These are phyloP conservation scores for Trichothecium roseum DNA, from an alignment of 2,329 filamentous ascomycete genomes.

Conservation along the genomic window DNA sequence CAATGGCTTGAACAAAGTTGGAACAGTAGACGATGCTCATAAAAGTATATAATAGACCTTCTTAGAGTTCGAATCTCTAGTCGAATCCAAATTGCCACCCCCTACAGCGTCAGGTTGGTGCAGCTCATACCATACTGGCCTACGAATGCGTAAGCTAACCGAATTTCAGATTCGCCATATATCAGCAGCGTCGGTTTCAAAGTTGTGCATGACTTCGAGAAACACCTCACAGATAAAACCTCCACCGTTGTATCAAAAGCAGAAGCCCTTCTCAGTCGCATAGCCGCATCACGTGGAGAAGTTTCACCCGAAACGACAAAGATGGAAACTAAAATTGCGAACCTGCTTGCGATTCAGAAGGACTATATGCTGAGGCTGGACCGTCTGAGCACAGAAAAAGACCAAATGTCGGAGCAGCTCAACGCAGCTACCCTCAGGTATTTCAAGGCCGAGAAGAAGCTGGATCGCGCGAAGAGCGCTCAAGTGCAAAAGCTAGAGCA, in stretches of 20 bases:
- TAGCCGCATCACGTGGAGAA: conserved; percentile 40
- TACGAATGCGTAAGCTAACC: conserved; percentile 10
- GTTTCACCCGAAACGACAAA: conserved; percentile 59
- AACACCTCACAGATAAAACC: conserved; percentile 67
- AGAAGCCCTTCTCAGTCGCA: conserved; percentile 52
- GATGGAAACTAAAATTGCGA: conserved; percentile 65
- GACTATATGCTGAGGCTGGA: conserved; percentile 68
- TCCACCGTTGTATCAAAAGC: conserved; percentile 68
- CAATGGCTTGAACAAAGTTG: too few species aligned
- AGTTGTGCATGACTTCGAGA: conserved; percentile 62
- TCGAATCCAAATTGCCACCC: conserved; percentile 31
- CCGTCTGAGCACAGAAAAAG: conserved; percentile 65
- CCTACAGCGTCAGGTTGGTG: conserved; percentile 13
- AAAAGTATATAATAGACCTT: conserved; percentile 42
- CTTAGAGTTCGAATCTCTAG: conserved; percentile 54
- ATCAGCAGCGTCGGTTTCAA: conserved; percentile 51
- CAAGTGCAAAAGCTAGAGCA: conserved; percentile 89
- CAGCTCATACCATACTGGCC: neutral
- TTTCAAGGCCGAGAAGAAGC: conserved; percentile 88
- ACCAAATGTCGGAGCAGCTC: conserved; percentile 74
- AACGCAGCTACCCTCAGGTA: conserved; percentile 85
- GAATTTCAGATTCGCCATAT: conserved; percentile 37
- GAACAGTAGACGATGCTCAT: too few species aligned
- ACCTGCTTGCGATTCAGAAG: conserved; percentile 73
- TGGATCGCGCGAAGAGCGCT: conserved; percentile 79